Evolutionary conservation across 208 protist species (phyloP), one percentile per base, ranked within the genome.

Genomic region (Acanthamoeba polyphaga): DNA sequence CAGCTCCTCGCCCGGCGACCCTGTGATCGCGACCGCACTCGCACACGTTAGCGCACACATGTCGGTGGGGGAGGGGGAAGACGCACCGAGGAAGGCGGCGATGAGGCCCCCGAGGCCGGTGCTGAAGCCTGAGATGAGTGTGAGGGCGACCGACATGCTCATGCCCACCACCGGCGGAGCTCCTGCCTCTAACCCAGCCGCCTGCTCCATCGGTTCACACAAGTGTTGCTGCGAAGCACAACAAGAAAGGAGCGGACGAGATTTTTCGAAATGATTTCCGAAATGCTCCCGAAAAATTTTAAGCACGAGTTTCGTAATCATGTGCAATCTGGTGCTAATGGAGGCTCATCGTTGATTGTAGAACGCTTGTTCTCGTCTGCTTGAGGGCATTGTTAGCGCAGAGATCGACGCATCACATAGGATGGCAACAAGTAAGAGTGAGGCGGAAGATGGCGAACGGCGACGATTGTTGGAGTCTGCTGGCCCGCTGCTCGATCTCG

Each of bases 51-150:
- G 27, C 58, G 58, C 58, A 27, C 38, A 5, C 38, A 34, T 34
- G 34, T 34, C 34, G 34, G 34, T 34, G 34, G 34, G 34, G 34
- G 34, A 34, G 34, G 10, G 8, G 38, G 0, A 34, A 12, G 51
- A 12, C 29, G 38, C 12, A 84, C 74, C 92, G 10, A 95, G 43
- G 27, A 96, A 87, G 17, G 95, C 34, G 34, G n/a, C 24, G 13
- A 53, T 51, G 76, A 70, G 80, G 46, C 62, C 72, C 93, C 95
- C 96, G 29, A 96, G 80, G 22, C 92, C 90, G 29, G 96, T 96
- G 27, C 93, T 95, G 8, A 96, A 22, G 51, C 96, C 96, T 27
- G 78, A 93, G 0, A 96, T 13, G 9, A 92, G 13, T 8, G 64
- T 80, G 64, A 96, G 76, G 24, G 85, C 24, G 6, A 96, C 43